Percentiles rank a stretch among this genome's conserved stretches.
phyloP scores from a whole-genome alignment of 1,284 basidiomycete genomes.

The Puccinia horiana region DNA sequence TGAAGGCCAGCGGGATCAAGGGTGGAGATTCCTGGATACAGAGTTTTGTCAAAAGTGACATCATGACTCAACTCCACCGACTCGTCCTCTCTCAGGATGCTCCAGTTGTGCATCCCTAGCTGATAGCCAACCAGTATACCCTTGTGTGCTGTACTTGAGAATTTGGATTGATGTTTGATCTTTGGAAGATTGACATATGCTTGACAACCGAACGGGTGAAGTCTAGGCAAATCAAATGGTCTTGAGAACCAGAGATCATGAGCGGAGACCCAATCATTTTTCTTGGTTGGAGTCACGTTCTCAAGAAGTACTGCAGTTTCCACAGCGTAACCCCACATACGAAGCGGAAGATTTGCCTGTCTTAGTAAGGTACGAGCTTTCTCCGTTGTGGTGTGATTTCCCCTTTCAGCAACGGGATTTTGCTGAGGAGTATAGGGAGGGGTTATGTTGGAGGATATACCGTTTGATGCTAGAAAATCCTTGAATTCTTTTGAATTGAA shows the following conservation, averaged over 20 bases:
- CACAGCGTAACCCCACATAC: conserved; percentile 3
- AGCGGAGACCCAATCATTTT: not conserved
- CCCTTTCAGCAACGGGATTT: no score
- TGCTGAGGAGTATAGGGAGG: conserved; percentile 24
- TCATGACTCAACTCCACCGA: not conserved
- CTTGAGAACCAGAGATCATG: not conserved
- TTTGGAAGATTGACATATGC: not conserved
- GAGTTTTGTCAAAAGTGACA: not conserved
- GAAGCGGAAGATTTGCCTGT: not conserved
- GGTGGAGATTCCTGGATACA: not conserved
- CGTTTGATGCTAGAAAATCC: conserved; percentile 52
- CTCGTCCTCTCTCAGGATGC: no score
- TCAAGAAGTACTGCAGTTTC: not conserved
- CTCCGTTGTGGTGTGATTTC: conserved; percentile 7
- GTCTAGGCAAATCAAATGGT: not conserved
- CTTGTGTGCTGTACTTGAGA: not conserved
- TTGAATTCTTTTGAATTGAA: no score
- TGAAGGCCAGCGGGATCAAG: not conserved
- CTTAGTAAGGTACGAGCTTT: not conserved
- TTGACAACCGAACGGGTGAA: not conserved
- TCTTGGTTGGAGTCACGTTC: no score
- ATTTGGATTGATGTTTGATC: not conserved
- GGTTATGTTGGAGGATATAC: not conserved
- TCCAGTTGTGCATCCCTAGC: conserved; percentile 16
- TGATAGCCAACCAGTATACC: conserved; percentile 18